Percentiles rank a stretch among this genome's conserved stretches.
Conservation (phyloP, 495 filamentous ascomycete genomes). For the Xylaria palmicola region DNA sequence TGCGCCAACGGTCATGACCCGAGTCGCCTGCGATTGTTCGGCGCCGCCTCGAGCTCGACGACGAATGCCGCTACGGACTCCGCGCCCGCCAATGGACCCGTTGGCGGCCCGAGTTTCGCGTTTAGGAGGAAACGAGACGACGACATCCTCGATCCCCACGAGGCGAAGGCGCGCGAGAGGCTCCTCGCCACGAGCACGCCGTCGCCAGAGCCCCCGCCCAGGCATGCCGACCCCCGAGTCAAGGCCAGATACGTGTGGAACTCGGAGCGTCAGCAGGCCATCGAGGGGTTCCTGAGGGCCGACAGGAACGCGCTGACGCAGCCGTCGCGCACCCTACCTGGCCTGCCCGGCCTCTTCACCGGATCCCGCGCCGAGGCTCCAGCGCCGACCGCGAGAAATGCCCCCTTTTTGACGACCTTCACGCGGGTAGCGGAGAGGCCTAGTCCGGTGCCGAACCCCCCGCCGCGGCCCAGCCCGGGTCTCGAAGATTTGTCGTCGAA, state of each 20-base stretch:
- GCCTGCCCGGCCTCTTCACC: background rate
- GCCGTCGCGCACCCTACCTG: background rate
- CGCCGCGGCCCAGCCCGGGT: too few species aligned
- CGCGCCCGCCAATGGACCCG: background rate
- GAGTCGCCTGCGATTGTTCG: background rate
- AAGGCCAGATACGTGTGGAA: conserved; percentile 19
- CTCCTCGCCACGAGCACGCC: conserved; percentile 14
- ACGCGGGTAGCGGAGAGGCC: too few species aligned
- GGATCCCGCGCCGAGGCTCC: too few species aligned
- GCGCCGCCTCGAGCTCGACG: background rate
- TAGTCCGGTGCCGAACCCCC: too few species aligned
- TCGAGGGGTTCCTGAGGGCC: conserved; percentile 15
- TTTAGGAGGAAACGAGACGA: background rate
- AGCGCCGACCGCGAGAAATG: too few species aligned
- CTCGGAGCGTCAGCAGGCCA: conserved; percentile 14
- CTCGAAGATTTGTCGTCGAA: too few species aligned
- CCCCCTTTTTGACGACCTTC: too few species aligned
- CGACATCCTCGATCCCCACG: conserved; percentile 19
- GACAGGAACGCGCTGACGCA: background rate
- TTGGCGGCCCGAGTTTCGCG: background rate
- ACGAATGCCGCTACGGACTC: background rate
- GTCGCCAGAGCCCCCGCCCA: conserved; percentile 2
- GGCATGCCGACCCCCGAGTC: background rate
- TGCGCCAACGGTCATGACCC: background rate
- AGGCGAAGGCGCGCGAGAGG: conserved; percentile 19